Evolutionary conservation across 352 stramenopile genomes (phyloP).

Genomic region (Globisporangium yorkense): DNA sequence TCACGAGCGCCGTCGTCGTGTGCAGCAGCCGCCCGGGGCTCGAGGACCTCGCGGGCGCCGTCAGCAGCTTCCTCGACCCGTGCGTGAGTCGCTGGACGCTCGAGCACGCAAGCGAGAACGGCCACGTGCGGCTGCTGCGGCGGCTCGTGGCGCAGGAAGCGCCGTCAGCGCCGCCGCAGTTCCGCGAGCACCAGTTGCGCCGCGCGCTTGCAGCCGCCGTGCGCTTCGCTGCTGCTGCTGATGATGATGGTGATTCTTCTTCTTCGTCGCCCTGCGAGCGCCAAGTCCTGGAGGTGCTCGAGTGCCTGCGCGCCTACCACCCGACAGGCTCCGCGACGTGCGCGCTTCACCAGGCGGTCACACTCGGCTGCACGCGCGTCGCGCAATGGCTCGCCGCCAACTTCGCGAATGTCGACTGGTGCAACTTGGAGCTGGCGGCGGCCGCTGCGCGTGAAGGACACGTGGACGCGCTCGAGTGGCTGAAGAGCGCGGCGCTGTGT

Average conservation of each 20-base stretch:
- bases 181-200: not conserved
- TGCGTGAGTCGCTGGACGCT: not conserved
- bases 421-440: not conserved
- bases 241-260: too few relatives aligned
- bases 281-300: not conserved
- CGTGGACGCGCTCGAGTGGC: not conserved
- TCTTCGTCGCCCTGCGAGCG: not conserved
- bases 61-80: constrained; percentile 1
- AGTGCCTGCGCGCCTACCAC: not conserved
- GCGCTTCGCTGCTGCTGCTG: not conserved
- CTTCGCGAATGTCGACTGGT: not conserved
- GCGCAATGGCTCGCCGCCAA: not conserved
- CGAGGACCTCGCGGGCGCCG: not conserved
- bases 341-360: not conserved
- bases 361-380: not conserved
- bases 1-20: not conserved
- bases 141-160: not conserved
- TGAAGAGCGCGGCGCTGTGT: not conserved
- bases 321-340: not conserved
- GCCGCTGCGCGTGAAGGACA: not conserved
- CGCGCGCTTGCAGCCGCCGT: not conserved
- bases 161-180: not conserved
- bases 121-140: constrained; percentile 1
- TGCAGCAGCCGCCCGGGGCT: not conserved
- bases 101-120: constrained; percentile 1